phyloP scores from a whole-genome alignment of 192 early-diverging fungal genomes.

The Ambispora gerdemannii region DNA sequence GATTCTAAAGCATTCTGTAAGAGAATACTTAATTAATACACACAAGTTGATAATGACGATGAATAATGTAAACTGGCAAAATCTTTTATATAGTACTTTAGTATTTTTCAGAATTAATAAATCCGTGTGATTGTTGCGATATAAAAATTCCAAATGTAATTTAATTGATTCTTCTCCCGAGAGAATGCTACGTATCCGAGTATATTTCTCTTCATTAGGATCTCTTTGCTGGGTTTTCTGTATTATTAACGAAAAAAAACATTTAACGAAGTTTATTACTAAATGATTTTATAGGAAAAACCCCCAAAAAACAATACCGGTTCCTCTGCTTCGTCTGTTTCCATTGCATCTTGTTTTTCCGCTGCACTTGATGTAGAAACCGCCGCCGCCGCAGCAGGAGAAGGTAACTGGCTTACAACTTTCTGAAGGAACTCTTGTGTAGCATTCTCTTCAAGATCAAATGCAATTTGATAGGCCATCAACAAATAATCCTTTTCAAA shows the following conservation, averaged over 20 bases:
- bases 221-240: neutral
- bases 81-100: conserved; percentile 46
- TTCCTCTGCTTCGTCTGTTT: conserved; percentile 25
- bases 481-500: conserved; percentile 51
- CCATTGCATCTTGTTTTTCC: conserved; percentile 24
- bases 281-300: no score
- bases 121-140: conserved; percentile 95
- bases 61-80: neutral
- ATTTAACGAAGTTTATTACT: no score
- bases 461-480: conserved; percentile 96
- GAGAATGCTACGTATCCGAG: conserved; percentile 76
- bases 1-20: conserved; percentile 80
- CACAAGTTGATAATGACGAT: neutral
- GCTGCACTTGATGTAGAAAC: conserved; percentile 9
- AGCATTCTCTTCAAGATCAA: conserved; percentile 94
- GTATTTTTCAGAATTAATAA: conserved; percentile 92
- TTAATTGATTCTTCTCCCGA: conserved; percentile 88
- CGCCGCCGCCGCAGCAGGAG: conserved; percentile 31
- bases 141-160: conserved; percentile 92
- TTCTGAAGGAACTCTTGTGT: conserved; percentile 95
- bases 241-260: no score
- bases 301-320: no score
- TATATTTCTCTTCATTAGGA: conserved; percentile 37
- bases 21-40: conserved; percentile 1
- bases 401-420: conserved; percentile 61